Evolutionary conservation across 192 early-diverging fungal genomes (phyloP), one percentile per base, ranked within the genome.

Genomic region (Umbelopsis ramanniana): DNA sequence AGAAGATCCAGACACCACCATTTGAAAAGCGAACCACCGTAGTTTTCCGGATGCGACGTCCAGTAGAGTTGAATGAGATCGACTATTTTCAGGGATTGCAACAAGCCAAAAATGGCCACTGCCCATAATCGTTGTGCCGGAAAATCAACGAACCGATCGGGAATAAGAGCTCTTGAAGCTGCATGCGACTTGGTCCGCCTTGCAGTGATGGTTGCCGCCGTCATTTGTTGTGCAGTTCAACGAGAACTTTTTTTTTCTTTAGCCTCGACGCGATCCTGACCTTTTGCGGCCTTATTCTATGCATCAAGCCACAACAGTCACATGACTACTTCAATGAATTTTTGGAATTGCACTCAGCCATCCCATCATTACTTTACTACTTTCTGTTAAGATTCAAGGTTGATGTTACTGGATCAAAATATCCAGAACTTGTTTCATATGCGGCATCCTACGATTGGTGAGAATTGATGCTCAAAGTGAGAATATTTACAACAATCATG

Each of bases 91-190:
- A 72, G n/a, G 15, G 80, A 68, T 72, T 85, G 83, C 19, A 85
- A 60, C 35, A 75, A 47, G 11, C 70, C 78, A 69, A 85, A 82
- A 15, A 76, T 71, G 12, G 77, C 71, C 33, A 72, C 74, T 6
- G 81, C 81, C 33, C 74, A 80, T 38, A 78, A 52, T 26, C 83
- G 74, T 54, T 85, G 83, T 2, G 77, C 74, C 4, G 81, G 83
- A 14, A 79, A 79, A 46, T 74, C 72, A 6, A 79, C 46, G 46
- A 38, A 23, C 1, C 63, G n/a, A 22, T 69, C 40, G 14, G 77
- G 63, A 52, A 79, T 79, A 5, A 74, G 23, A 19, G 77, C 72
- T 68, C 77, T 57, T 23, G 43, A 21, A 50, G 72, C 70, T 45
- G 75, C 71, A 38, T 38, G 48, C 7, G 71, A 66, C 53, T 52